phyloP scores from a whole-genome alignment of 2,329 filamentous ascomycete species.

The Fusarium metavorans region DNA sequence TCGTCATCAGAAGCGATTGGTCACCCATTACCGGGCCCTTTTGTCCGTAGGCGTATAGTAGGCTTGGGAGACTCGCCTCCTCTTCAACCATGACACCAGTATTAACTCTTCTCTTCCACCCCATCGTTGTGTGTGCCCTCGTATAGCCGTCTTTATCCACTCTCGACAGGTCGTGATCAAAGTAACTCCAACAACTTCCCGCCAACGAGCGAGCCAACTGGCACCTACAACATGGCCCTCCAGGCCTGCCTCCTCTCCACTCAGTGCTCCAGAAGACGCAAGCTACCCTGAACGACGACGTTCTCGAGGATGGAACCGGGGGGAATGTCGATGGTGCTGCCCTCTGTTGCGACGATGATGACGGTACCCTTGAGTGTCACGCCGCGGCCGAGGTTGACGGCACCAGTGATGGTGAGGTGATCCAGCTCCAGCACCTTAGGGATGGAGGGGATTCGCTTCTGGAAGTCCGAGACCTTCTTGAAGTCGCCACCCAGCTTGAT shows the following conservation, averaged over 20 bases:
- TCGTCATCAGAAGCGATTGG: slow-evolving; percentile 6
- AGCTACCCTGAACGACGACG: slow-evolving; percentile 97
- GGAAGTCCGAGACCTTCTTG: slow-evolving; percentile 99
- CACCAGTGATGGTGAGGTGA: slow-evolving; percentile 96
- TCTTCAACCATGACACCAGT: neutral
- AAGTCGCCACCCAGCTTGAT: slow-evolving; percentile 99
- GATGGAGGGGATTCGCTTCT: slow-evolving; percentile 87
- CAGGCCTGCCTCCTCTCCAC: slow-evolving; percentile 7
- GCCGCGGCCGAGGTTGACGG: slow-evolving; percentile 94
- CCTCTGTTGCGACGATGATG: slow-evolving; percentile 98
- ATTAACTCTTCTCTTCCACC: neutral
- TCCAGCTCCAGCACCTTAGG: slow-evolving; percentile 92
- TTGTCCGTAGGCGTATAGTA: neutral
- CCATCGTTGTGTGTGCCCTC: neutral
- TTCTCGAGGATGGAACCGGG: slow-evolving; percentile 98
- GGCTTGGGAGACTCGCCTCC: slow-evolving; percentile 1
- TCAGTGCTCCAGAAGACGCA: slow-evolving; percentile 79
- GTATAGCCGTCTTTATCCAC: slow-evolving; percentile 11
- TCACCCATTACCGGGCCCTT: neutral
- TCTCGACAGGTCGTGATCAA: slow-evolving; percentile 17
- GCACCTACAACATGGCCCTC: neutral
- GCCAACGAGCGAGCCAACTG: slow-evolving; percentile 4
- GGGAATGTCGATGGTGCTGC: slow-evolving; percentile 96
- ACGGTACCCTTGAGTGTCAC: slow-evolving; percentile 98
- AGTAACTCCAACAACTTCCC: neutral